Conservation (phyloP, 805 yeast species). For the Lipomyces starkeyi region DNA sequence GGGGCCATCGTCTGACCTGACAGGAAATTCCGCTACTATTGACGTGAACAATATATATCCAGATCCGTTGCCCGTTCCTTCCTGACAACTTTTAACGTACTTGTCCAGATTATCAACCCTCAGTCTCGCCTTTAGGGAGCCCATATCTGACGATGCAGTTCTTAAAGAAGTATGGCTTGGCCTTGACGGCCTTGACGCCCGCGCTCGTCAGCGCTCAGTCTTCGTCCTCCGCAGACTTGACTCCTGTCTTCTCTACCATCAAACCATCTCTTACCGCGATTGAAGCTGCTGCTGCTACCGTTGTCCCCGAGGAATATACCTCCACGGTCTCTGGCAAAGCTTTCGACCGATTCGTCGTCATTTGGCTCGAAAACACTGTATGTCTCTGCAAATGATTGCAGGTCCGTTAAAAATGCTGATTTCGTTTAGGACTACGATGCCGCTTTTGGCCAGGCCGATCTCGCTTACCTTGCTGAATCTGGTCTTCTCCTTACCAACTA, state of each 20-base stretch:
- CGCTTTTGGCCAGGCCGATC: slow-evolving; percentile 54
- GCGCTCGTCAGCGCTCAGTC: slow-evolving; percentile 29
- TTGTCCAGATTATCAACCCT: not conserved
- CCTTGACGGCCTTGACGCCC: slow-evolving; percentile 11
- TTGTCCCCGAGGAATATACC: slow-evolving; percentile 46
- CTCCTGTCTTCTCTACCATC: slow-evolving; percentile 45
- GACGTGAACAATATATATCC: not conserved
- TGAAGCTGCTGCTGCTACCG: slow-evolving; percentile 40
- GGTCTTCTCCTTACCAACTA: slow-evolving; percentile 58
- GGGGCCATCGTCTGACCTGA: not conserved
- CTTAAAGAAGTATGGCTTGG: slow-evolving; percentile 8
- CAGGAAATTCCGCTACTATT: not conserved
- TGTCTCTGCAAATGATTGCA: not conserved
- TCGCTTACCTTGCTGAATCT: slow-evolving; percentile 52
- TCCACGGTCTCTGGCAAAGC: slow-evolving; percentile 50
- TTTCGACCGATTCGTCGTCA: slow-evolving; percentile 51
- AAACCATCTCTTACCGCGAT: slow-evolving; percentile 48
- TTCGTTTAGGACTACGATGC: slow-evolving; percentile 52
- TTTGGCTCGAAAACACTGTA: slow-evolving; percentile 59
- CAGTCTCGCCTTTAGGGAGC: not conserved
- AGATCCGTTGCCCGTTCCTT: not conserved
- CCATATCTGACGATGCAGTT: slow-evolving; percentile 6
- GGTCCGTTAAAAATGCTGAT: not conserved
- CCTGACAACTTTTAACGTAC: not conserved
- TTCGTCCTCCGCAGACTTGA: slow-evolving; percentile 37